Conservation (phyloP, 208 protist species). For the Leishmania arabica region DNA sequence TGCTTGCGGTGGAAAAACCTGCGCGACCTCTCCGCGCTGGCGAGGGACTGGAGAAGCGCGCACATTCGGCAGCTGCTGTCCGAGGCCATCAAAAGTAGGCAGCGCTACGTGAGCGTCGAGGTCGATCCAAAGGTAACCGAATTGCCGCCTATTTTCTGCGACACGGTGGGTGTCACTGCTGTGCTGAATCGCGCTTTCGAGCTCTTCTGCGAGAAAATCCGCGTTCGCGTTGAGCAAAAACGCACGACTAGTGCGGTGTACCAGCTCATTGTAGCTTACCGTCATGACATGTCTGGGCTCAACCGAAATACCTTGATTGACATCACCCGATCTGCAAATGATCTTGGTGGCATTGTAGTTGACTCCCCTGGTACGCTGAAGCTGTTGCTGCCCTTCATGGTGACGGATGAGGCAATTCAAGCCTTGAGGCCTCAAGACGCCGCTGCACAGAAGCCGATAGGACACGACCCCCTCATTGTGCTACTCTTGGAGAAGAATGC, state of each 20-base stretch:
- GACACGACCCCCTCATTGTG: conserved; percentile 54
- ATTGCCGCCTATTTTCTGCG: conserved; percentile 52
- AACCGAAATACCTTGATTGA: conserved; percentile 33
- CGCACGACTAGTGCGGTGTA: conserved; percentile 56
- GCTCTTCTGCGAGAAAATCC: conserved; percentile 55
- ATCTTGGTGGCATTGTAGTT: conserved; percentile 56
- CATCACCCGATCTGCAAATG: conserved; percentile 45
- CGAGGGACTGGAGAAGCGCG: conserved; percentile 49
- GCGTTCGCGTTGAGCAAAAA: conserved; percentile 59
- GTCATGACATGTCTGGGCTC: conserved; percentile 44
- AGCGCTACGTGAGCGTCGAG: conserved; percentile 48
- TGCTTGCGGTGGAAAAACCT: conserved; percentile 67
- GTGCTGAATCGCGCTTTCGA: conserved; percentile 46
- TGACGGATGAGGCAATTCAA: conserved; percentile 46
- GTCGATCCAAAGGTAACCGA: conserved; percentile 59
- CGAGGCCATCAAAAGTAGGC: conserved; percentile 53
- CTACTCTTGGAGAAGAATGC: conserved; percentile 72
- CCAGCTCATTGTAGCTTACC: conserved; percentile 56
- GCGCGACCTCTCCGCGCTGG: conserved; percentile 41
- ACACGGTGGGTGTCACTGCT: conserved; percentile 40
- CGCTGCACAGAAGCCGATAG: conserved; percentile 30
- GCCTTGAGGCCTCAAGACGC: conserved; percentile 31
- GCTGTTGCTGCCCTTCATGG: conserved; percentile 54
- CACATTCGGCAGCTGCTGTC: conserved; percentile 54
- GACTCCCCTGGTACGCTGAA: conserved; percentile 40